Base-by-base conservation (phyloP, 1,284 basidiomycete genomes). In the Waitea zeae region DNA sequence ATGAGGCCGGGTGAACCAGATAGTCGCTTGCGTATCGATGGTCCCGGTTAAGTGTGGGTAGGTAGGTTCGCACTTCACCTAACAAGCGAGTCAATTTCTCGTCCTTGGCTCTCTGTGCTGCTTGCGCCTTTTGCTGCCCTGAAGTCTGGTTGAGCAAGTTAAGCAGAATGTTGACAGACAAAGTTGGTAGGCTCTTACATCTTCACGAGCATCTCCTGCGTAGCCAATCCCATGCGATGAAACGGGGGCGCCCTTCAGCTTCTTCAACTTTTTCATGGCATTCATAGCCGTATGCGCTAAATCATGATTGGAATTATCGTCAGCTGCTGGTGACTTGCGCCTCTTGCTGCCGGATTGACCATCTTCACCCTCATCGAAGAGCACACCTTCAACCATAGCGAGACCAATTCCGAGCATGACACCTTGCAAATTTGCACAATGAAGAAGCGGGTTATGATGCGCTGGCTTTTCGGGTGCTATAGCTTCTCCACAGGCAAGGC, bases 391-490 rank as follows among this genome's bases (percentile, higher is more conserved):
- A 30, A 86, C 60, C 70, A 80, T 80, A 17, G 70, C 71, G 28
- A 89, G 65, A 5, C 87, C 88, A 28, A 90, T 65, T 7, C 87
- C 88, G 12, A 93, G 61, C 39, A 90, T 74, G 9, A 80, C 71
- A 27, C 87, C 87, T 56, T 92, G 88, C 17, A 90, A 49, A 46
- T 83, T 80, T 3, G 82, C 66, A 51, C 88, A 93, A 53, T 93
- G 88, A 49, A 90, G 83, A 30, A 93, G 56, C 3, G 64, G 61
- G 30, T 69, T 60, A 33, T 59, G 57, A 26, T 54, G 52, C 19
- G 53, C 44, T 27, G 52, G 49, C 3, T 58, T 48, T 35, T 56
- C 58, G 41, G 57, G 59, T 32, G 52, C 52, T 20, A 67, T 57
- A 11, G 70, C 58, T 52, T 90, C 86, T 17, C 83, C 82, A 45